These are phyloP conservation scores for Trichoderma oligosporum DNA, from an alignment of 2,329 filamentous ascomycete species.

Conservation along the genomic window DNA sequence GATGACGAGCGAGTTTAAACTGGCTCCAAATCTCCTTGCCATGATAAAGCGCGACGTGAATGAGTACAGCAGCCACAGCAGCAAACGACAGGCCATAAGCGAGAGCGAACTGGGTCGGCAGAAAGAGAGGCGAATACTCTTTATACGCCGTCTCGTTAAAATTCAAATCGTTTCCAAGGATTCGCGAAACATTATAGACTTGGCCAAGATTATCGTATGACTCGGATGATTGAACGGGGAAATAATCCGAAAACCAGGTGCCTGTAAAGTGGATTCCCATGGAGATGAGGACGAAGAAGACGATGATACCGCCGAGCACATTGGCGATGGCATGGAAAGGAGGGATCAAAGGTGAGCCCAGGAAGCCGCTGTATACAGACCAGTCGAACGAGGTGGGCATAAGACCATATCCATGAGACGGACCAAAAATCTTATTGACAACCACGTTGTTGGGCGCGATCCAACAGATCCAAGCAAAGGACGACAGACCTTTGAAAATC, in stretches of 20 bases:
- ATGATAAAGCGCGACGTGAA: constrained; percentile 55
- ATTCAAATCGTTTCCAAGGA: constrained; percentile 52
- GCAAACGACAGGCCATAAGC: constrained; percentile 64
- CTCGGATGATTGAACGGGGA: constrained; percentile 58
- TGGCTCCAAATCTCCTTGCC: constrained; percentile 53
- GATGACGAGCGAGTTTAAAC: constrained; percentile 51
- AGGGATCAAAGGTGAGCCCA: constrained; percentile 49
- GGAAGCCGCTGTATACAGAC: constrained; percentile 46
- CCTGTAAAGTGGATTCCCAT: constrained; percentile 57
- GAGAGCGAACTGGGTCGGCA: constrained; percentile 59
- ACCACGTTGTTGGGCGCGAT: constrained; percentile 57
- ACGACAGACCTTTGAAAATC: constrained; percentile 59
- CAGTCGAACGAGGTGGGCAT: constrained; percentile 59
- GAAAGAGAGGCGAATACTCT: constrained; percentile 62
- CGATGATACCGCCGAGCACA: constrained; percentile 48
- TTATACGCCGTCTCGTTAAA: constrained; percentile 60
- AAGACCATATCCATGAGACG: constrained; percentile 54
- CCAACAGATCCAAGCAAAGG: constrained; percentile 60
- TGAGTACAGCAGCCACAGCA: constrained; percentile 58
- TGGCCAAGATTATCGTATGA: constrained; percentile 62
- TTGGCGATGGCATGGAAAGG: constrained; percentile 55
- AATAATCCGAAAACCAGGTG: constrained; percentile 54
- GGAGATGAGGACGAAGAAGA: constrained; percentile 56
- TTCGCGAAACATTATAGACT: constrained; percentile 57
- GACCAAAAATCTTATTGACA: constrained; percentile 62